Evolutionary conservation across 139 green algal genomes (phyloP), one percentile per base, ranked within the genome.

Genomic region (Spirogloea muscicola): DNA sequence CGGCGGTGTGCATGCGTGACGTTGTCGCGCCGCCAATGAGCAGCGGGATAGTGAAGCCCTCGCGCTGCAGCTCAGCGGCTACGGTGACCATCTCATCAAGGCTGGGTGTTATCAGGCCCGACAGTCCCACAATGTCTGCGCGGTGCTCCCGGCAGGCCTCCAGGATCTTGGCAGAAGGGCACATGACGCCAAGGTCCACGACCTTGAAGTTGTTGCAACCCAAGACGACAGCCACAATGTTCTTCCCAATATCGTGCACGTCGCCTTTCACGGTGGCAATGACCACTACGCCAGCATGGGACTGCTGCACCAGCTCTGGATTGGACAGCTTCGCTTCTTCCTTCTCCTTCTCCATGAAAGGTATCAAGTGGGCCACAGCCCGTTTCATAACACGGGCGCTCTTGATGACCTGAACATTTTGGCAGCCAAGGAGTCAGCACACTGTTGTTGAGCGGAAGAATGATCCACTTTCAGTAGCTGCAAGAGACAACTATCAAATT

Each of bases 121-220:
- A 92, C n/a, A 98, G 83, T 37, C 94, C 94, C 49, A 97, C 90
- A 58, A 97, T 91, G 77, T 97, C 89, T 0, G 93, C 93, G 31
- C 96, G 94, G 83, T 94, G 82, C 84, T 94, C 88, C 44, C 85
- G 75, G 0, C 88, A 89, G 2, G 89, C 87, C 16, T 94, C 90
- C 36, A 98, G 75, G 80, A 98, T 98, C 49, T 89, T 96, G 21
- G 96, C 89, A 82, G 87, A 96, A 0, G 91, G 87, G 21, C 85
- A 92, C 94, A 98, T 98, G 13, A 98, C 94, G 37, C 94, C 94
- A 33, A 96, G 63, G 78, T 98, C 93, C 33, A 98, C 86, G n/a
- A 95, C 91, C 89, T 96, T 97, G 89, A 96, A 98, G 87, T 97
- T 97, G 88, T 98, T 98, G 90, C 94, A 98, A 39, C 94, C 94